phyloP scores from a whole-genome alignment of 2,329 filamentous ascomycete genomes.

The Calonectria hongkongensis region DNA sequence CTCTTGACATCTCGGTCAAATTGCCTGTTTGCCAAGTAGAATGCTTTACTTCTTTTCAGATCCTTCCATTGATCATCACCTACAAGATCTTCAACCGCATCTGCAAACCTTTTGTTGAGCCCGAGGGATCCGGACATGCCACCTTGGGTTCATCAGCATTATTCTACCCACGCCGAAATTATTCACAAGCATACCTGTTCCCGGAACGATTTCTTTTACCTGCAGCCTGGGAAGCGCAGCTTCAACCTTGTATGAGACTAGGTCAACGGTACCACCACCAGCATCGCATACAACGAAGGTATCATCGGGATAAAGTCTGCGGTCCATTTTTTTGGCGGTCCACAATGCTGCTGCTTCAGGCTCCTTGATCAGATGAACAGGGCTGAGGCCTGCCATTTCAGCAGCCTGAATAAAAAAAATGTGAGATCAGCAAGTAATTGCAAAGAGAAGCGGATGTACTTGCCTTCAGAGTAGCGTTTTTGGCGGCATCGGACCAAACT shows the following conservation, averaged over 20 bases:
- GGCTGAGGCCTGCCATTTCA: constrained; percentile 37
- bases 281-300: constrained; percentile 53
- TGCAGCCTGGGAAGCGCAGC: constrained; percentile 46
- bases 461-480: constrained; percentile 44
- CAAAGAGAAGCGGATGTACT: background rate
- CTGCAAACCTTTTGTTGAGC: constrained; percentile 47
- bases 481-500: constrained; percentile 47
- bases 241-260: constrained; percentile 58
- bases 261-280: constrained; percentile 55
- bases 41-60: constrained; percentile 36
- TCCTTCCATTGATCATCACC: constrained; percentile 41
- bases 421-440: background rate
- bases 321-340: constrained; percentile 36
- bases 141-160: constrained; percentile 28
- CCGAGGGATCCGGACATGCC: constrained; percentile 52
- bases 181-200: constrained; percentile 44
- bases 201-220: constrained; percentile 52
- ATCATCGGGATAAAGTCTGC: constrained; percentile 34
- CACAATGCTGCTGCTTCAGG: constrained; percentile 47
- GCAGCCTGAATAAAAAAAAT: constrained; percentile 42
- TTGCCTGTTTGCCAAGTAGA: constrained; percentile 37
- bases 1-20: constrained; percentile 50
- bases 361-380: constrained; percentile 46
- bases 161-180: background rate
- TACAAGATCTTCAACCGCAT: constrained; percentile 43